These are phyloP conservation scores for Penicillium sp. DNA, from an alignment of 2,329 filamentous ascomycete species.

Conservation along the genomic window DNA sequence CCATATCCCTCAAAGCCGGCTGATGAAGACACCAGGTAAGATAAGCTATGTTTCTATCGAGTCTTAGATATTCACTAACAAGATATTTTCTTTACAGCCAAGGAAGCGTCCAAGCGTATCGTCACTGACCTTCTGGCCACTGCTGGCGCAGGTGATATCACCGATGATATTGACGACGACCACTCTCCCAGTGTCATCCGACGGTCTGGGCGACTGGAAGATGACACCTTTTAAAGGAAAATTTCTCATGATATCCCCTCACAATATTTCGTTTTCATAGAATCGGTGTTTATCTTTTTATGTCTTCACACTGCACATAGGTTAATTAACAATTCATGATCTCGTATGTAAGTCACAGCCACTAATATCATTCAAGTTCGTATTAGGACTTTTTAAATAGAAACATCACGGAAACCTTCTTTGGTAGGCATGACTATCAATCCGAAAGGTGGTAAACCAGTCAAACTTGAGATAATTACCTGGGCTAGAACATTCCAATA, in stretches of 20 bases:
- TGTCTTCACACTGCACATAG: neutral
- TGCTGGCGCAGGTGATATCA: slow-evolving; percentile 48
- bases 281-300: neutral
- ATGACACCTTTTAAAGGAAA: slow-evolving; percentile 49
- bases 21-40: slow-evolving; percentile 55
- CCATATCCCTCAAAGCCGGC: slow-evolving; percentile 54
- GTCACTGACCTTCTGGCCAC: slow-evolving; percentile 53
- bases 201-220: slow-evolving; percentile 45
- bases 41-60: neutral
- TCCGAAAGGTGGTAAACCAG: too few relatives aligned
- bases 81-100: slow-evolving; percentile 37
- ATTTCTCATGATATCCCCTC: neutral
- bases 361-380: too few relatives aligned
- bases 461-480: too few relatives aligned
- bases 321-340: neutral
- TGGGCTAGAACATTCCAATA: too few relatives aligned
- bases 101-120: slow-evolving; percentile 55
- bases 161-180: slow-evolving; percentile 41
- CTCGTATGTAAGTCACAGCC: neutral
- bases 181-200: slow-evolving; percentile 53
- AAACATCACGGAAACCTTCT: too few relatives aligned
- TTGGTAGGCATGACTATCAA: too few relatives aligned
- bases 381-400: too few relatives aligned
- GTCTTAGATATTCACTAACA: neutral
- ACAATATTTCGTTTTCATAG: neutral